Evolutionary conservation across 345 rosid genomes (phyloP).

Genomic region (Lumnitzera littorea): DNA sequence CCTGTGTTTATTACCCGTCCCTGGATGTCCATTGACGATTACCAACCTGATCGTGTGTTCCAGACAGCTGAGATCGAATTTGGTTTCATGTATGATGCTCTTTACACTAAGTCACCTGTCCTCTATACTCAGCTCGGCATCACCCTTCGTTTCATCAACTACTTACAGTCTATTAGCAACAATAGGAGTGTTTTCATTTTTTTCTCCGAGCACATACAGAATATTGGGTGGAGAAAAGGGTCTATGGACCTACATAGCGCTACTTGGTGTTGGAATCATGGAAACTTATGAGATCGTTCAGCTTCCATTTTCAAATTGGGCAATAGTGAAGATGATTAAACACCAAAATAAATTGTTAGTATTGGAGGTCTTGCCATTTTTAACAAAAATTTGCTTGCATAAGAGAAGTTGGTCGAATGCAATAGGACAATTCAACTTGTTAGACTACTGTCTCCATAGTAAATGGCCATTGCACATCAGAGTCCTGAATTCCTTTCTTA

Average conservation of each 20-base stretch:
- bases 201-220: background rate
- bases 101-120: conserved; percentile 13
- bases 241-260: background rate
- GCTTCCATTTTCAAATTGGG: conserved; percentile 10
- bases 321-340: conserved; percentile 6
- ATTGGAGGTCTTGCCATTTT: background rate
- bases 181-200: background rate
- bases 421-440: conserved; percentile 11
- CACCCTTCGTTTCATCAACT: background rate
- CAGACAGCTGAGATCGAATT: conserved; percentile 12
- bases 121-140: conserved; percentile 6
- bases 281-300: conserved; percentile 4
- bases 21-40: background rate
- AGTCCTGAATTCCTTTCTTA: background rate
- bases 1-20: background rate
- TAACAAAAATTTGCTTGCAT: background rate
- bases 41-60: background rate
- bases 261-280: conserved; percentile 4
- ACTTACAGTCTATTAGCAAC: conserved; percentile 1
- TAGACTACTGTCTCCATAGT: conserved; percentile 6
- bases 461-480: conserved; percentile 1
- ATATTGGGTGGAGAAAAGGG: background rate
- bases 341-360: background rate
- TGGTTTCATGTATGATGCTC: conserved; percentile 13
- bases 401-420: background rate